Evolutionary conservation across 2,329 filamentous ascomycete genomes (phyloP).

Genomic region (Colletotrichum sp.): DNA sequence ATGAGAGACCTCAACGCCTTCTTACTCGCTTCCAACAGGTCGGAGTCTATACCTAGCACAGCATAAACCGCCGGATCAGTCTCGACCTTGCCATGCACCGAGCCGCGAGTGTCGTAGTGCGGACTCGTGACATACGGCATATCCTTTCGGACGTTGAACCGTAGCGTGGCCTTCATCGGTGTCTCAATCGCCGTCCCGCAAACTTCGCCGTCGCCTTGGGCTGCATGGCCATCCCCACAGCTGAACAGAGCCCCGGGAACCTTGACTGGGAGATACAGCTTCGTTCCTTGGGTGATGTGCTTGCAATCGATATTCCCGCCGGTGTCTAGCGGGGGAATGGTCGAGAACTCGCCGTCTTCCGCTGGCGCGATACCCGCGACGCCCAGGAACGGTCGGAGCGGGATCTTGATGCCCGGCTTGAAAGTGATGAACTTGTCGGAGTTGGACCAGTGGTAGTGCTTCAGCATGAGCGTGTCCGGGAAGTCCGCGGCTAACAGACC

Average conservation of each 20-base stretch:
- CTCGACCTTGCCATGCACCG: conserved; percentile 25
- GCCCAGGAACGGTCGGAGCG: conserved; percentile 56
- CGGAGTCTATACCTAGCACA: conserved; percentile 50
- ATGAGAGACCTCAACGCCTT: conserved; percentile 54
- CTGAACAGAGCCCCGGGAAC: conserved; percentile 55
- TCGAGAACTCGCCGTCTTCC: conserved; percentile 48
- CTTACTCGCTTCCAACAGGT: conserved; percentile 52
- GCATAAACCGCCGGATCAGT: conserved; percentile 39
- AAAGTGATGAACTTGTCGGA: conserved; percentile 41
- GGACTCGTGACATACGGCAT: conserved; percentile 51
- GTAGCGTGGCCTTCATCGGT: conserved; percentile 51
- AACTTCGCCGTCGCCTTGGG: conserved; percentile 60
- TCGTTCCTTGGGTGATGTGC: conserved; percentile 50
- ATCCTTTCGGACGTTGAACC: conserved; percentile 52
- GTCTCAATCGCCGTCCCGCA: conserved; percentile 64
- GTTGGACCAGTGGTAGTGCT: conserved; percentile 48
- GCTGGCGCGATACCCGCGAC: conserved; percentile 56
- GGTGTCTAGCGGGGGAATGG: conserved; percentile 54
- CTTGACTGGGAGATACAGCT: conserved; percentile 54
- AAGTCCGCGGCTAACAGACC: conserved; percentile 56
- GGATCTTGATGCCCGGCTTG: conserved; percentile 51
- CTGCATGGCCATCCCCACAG: conserved; percentile 59
- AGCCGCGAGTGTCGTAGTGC: conserved; percentile 45
- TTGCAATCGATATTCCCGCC: conserved; percentile 63
- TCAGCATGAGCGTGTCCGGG: conserved; percentile 40